These are phyloP conservation scores for Backusella sp. DNA, from an alignment of 192 early-diverging fungal species.

Conservation along the genomic window DNA sequence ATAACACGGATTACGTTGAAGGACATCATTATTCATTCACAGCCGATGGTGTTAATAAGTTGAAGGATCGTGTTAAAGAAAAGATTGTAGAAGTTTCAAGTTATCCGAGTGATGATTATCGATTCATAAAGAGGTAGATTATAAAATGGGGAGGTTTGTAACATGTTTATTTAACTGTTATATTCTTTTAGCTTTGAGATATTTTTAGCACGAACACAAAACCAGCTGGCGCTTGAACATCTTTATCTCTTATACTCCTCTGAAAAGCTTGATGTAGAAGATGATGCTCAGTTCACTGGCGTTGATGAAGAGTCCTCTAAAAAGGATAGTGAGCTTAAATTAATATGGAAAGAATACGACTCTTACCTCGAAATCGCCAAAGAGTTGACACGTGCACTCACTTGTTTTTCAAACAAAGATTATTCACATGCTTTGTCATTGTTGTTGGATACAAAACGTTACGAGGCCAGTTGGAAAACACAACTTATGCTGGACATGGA, in stretches of 20 bases:
- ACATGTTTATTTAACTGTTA: neutral
- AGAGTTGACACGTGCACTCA: neutral
- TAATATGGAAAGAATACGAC: constrained; percentile 10
- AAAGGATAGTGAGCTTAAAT: neutral
- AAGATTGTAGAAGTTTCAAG: constrained; percentile 5
- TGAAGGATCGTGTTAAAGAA: constrained; percentile 5
- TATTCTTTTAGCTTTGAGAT: constrained; percentile 5
- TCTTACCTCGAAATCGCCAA: neutral
- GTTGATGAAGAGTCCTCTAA: constrained; percentile 2
- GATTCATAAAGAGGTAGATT: too few species aligned
- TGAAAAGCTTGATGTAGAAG: neutral
- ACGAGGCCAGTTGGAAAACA: constrained; percentile 27
- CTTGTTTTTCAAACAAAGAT: constrained; percentile 1
- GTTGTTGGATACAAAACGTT: constrained; percentile 19
- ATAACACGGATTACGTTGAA: neutral
- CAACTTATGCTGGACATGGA: neutral
- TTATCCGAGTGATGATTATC: neutral
- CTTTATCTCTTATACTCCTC: constrained; percentile 12
- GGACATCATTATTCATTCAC: constrained; percentile 7
- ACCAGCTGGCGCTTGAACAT: constrained; percentile 2
- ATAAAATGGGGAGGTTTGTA: neutral
- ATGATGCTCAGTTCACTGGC: neutral
- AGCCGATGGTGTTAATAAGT: neutral
- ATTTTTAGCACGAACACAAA: constrained; percentile 12
- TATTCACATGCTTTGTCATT: constrained; percentile 8